Conservation (phyloP, 176 grass and related monocot genomes). For the Aegilops speltoides region DNA sequence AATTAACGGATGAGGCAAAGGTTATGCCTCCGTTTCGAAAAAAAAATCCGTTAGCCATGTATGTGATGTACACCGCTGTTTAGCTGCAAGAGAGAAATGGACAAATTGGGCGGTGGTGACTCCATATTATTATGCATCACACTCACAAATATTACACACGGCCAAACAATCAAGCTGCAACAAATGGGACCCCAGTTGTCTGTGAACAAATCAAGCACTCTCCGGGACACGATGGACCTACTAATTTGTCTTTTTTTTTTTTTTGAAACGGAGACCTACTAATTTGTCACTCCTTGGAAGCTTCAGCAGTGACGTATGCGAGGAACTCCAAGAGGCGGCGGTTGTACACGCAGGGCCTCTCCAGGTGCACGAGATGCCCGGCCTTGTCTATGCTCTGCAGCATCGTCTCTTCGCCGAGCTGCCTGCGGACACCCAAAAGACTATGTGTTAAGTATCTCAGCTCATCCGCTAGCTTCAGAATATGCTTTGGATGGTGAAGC, state of each 20-base stretch:
- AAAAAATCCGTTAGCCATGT: too few species aligned
- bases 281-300: slow-evolving; percentile 12
- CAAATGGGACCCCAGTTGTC: background rate
- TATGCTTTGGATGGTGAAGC: background rate
- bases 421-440: slow-evolving; percentile 30
- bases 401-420: slow-evolving; percentile 67
- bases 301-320: slow-evolving; percentile 41
- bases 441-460: background rate
- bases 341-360: slow-evolving; percentile 80
- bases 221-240: background rate
- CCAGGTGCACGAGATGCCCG: slow-evolving; percentile 76
- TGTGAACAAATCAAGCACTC: background rate
- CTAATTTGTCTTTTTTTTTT: background rate
- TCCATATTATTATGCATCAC: background rate
- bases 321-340: slow-evolving; percentile 69
- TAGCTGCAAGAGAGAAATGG: too few species aligned
- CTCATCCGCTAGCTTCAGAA: background rate
- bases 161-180: background rate
- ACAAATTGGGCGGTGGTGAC: too few species aligned
- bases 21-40: too few species aligned
- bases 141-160: background rate
- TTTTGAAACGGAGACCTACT: too few species aligned
- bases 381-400: slow-evolving; percentile 74
- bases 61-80: too few species aligned
- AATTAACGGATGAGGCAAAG: too few species aligned